Evolutionary conservation across 2,329 filamentous ascomycete genomes (phyloP).

Genomic region (Emergomyces orientalis): DNA sequence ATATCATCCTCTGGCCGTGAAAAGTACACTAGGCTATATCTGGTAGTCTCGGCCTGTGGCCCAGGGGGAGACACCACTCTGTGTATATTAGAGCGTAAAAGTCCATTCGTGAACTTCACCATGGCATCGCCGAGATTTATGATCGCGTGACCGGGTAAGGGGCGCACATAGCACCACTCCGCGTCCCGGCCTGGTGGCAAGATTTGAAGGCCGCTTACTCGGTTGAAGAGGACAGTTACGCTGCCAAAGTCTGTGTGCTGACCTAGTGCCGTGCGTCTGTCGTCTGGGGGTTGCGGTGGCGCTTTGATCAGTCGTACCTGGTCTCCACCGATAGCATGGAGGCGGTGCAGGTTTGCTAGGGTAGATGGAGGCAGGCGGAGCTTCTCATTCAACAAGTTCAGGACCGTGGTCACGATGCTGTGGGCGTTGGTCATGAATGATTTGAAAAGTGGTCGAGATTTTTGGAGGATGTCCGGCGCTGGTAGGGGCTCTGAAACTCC

Average conservation of each 20-base stretch:
- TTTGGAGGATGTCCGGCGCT: constrained; percentile 34
- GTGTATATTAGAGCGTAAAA: constrained; percentile 38
- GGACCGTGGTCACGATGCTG: constrained; percentile 37
- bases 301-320: constrained; percentile 47
- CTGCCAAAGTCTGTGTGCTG: constrained; percentile 51
- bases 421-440: constrained; percentile 41
- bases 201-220: constrained; percentile 47
- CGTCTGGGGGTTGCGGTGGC: constrained; percentile 38
- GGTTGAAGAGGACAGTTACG: constrained; percentile 49
- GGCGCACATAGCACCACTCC: constrained; percentile 46
- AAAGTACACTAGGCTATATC: constrained; percentile 50
- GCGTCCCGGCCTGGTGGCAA: constrained; percentile 34
- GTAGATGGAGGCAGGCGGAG: constrained; percentile 36
- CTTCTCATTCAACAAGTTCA: constrained; percentile 37
- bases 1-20: constrained; percentile 43
- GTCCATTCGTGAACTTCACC: constrained; percentile 37
- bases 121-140: constrained; percentile 39
- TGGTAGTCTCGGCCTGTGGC: constrained; percentile 34
- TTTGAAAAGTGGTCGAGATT: constrained; percentile 29
- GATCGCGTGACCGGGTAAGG: constrained; percentile 40
- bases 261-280: constrained; percentile 38
- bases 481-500: constrained; percentile 32
- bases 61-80: constrained; percentile 44
- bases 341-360: constrained; percentile 40
- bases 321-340: constrained; percentile 39